Conservation (phyloP, 1,284 basidiomycete genomes). For the Xerocomus nothofagi region DNA sequence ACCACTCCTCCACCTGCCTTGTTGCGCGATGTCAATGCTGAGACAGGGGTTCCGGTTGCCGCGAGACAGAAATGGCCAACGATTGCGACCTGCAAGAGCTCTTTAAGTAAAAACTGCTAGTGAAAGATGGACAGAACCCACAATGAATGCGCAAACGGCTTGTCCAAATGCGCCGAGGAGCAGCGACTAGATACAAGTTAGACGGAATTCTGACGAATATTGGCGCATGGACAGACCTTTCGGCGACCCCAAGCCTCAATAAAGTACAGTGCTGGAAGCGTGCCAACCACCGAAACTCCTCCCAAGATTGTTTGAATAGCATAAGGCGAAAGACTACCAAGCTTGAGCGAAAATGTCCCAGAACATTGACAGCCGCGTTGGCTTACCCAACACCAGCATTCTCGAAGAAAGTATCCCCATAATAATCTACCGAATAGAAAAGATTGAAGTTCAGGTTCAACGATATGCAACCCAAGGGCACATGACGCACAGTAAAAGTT, state of each 20-base stretch:
- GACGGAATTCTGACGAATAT: background rate
- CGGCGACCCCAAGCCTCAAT: slow-evolving; percentile 69
- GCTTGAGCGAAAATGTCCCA: background rate
- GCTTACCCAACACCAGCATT: slow-evolving; percentile 63
- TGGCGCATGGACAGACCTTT: slow-evolving; percentile 38
- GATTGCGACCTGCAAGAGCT: slow-evolving; percentile 52
- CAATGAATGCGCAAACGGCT: slow-evolving; percentile 63
- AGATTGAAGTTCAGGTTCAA: background rate
- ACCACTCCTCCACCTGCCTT: slow-evolving; percentile 49
- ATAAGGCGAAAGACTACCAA: slow-evolving; percentile 59
- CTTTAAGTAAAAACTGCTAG: slow-evolving; percentile 4
- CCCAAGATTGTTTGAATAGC: slow-evolving; percentile 74
- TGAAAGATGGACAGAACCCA: slow-evolving; percentile 28
- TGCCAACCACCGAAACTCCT: slow-evolving; percentile 65
- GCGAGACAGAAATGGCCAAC: slow-evolving; percentile 68
- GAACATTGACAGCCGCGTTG: background rate
- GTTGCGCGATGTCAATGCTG: slow-evolving; percentile 44
- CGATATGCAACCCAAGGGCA: background rate
- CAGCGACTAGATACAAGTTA: slow-evolving; percentile 45
- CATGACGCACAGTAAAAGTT: slow-evolving; percentile 66
- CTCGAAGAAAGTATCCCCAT: slow-evolving; percentile 82
- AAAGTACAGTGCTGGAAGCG: slow-evolving; percentile 61
- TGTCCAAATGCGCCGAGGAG: slow-evolving; percentile 67
- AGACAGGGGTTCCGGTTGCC: slow-evolving; percentile 41
- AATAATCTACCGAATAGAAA: slow-evolving; percentile 53